These are phyloP conservation scores for Claviceps quebecensis DNA, from an alignment of 2,329 filamentous ascomycete genomes.

Conservation along the genomic window DNA sequence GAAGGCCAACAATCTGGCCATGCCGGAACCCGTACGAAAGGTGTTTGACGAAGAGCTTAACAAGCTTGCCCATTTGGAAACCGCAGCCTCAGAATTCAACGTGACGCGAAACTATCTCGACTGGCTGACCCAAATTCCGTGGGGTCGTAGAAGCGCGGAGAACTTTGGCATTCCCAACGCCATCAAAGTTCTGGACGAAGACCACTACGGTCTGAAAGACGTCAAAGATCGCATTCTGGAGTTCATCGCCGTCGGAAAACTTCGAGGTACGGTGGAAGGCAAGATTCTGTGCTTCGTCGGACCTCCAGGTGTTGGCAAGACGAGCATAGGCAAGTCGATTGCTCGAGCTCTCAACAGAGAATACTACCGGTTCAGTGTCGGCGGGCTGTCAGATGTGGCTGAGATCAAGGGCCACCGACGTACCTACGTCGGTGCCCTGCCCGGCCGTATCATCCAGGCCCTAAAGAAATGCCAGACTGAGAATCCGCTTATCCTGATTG, in stretches of 20 bases:
- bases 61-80: constrained; percentile 89
- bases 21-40: constrained; percentile 93
- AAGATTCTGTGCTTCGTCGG: constrained; percentile 98
- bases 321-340: constrained; percentile 96
- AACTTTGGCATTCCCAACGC: constrained; percentile 94
- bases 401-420: constrained; percentile 97
- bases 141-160: constrained; percentile 88
- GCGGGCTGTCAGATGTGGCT: constrained; percentile 89
- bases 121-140: constrained; percentile 96
- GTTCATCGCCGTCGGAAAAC: constrained; percentile 95
- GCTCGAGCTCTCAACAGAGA: constrained; percentile 86
- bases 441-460: constrained; percentile 93
- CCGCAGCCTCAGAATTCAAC: constrained; percentile 94
- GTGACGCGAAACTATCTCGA: constrained; percentile 97
- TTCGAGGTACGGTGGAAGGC: constrained; percentile 91
- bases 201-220: constrained; percentile 93
- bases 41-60: constrained; percentile 98
- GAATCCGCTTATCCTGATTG: constrained; percentile 90
- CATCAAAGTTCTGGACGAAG: constrained; percentile 80
- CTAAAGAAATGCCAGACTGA: constrained; percentile 98
- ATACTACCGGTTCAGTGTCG: constrained; percentile 97
- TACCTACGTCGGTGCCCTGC: constrained; percentile 90
- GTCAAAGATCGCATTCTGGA: constrained; percentile 97
- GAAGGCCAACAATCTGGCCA: constrained; percentile 82
- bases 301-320: constrained; percentile 94